These are phyloP conservation scores for Avena insularis DNA, from an alignment of 176 grass and related monocot species.

Conservation along the genomic window DNA sequence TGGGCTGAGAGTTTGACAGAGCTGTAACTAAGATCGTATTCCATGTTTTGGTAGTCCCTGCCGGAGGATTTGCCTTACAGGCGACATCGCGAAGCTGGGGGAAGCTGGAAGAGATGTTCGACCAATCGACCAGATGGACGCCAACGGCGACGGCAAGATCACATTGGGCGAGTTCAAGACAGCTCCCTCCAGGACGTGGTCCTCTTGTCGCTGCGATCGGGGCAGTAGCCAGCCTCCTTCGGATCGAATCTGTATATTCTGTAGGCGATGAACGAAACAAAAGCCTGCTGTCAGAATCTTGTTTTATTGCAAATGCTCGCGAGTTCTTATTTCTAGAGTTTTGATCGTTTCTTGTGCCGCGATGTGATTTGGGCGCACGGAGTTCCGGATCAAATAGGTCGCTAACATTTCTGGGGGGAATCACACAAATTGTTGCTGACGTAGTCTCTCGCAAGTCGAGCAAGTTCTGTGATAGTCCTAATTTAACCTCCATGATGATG, in stretches of 20 bases:
- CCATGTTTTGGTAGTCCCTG: slow-evolving; percentile 46
- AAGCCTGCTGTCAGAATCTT: not conserved
- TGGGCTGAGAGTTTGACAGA: slow-evolving; percentile 11
- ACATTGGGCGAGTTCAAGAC: slow-evolving; percentile 82
- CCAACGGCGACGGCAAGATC: slow-evolving; percentile 62
- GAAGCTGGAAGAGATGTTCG: slow-evolving; percentile 80
- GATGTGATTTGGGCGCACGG: too few relatives aligned
- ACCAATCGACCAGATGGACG: slow-evolving; percentile 75
- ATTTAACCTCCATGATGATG: too few relatives aligned
- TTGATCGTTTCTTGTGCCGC: not conserved
- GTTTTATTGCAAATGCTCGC: not conserved
- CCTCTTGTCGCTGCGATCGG: slow-evolving; percentile 57
- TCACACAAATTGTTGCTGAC: too few relatives aligned
- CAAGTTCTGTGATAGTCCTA: too few relatives aligned
- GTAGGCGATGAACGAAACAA: not conserved
- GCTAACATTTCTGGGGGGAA: too few relatives aligned
- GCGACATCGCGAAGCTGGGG: slow-evolving; percentile 72
- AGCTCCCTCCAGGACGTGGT: slow-evolving; percentile 75
- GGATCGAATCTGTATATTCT: not conserved
- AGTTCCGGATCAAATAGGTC: too few relatives aligned
- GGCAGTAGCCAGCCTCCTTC: slow-evolving; percentile 23
- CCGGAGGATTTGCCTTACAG: slow-evolving; percentile 71
- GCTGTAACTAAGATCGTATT: not conserved
- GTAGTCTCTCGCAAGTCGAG: too few relatives aligned
- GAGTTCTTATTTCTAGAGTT: not conserved